phyloP scores from a whole-genome alignment of 2,329 filamentous ascomycete species.

The Neopestalotiopsis clavispora region DNA sequence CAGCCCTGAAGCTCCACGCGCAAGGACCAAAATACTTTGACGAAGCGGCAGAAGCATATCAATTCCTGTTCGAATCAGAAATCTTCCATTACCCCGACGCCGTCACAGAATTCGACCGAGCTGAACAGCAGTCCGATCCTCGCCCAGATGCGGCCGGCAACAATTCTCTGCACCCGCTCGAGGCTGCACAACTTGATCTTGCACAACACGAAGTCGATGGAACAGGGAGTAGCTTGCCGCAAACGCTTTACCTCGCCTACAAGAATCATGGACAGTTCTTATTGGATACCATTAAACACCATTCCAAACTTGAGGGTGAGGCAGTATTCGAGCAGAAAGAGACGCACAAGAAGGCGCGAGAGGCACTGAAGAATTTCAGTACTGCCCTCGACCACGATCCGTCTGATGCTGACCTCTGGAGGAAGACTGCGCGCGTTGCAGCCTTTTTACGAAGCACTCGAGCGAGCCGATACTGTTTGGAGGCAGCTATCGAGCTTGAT shows the following conservation, averaged over 20 bases:
- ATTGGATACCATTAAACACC: constrained; percentile 73
- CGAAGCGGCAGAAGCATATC: constrained; percentile 81
- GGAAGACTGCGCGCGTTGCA: constrained; percentile 62
- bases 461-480: constrained; percentile 65
- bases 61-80: constrained; percentile 84
- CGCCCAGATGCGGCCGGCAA: constrained; percentile 51
- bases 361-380: constrained; percentile 61
- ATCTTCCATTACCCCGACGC: constrained; percentile 94
- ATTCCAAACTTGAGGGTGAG: constrained; percentile 37
- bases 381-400: constrained; percentile 68
- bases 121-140: constrained; percentile 60
- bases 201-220: constrained; percentile 69
- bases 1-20: constrained; percentile 86
- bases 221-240: constrained; percentile 79
- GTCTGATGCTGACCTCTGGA: constrained; percentile 71
- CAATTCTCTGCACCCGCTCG: constrained; percentile 54
- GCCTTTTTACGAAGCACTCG: constrained; percentile 61
- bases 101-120: constrained; percentile 79
- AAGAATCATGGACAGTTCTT: constrained; percentile 95
- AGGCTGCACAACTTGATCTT: constrained; percentile 42
- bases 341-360: constrained; percentile 43
- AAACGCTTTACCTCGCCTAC: constrained; percentile 90
- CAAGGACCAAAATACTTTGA: constrained; percentile 79
- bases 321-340: constrained; percentile 43
- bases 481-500: constrained; percentile 70